Base-by-base conservation (phyloP, 352 stramenopile species). In the Pythium rishiriense region DNA sequence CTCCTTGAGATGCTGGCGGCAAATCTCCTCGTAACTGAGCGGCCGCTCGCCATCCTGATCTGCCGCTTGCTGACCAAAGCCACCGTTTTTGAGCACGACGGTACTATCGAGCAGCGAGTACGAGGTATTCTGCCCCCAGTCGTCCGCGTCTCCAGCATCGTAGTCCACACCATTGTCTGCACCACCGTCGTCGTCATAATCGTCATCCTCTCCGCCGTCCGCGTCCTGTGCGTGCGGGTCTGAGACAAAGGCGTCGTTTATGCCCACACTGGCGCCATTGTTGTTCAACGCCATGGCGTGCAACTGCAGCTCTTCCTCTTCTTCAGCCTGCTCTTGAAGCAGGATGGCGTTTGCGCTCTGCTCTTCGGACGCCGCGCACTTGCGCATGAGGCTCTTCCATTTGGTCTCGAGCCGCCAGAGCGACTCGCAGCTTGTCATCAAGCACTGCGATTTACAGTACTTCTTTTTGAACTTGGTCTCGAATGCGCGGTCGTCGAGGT, bases 11-110 rank as follows among this genome's bases (percentile, higher is more conserved):
- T 93, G 84, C 58, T 91, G 78, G 28, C 80, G 78, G 39, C 84
- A 91, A 31, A 92, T 81, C 43, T 90, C 81, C 42, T 92, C 81
- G 53, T 92, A 92, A 12, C 66, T 87, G 10, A 84, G 62, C 10
- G 74, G 66, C 0, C 65, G 66, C 28, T 76, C 71, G 8, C 64
- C 56, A 45, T 59, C 35, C 37, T 53, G 35, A 42, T 47, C 21
- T 11, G 7, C 8, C 15, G 45, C 24, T 45, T 17, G 29, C 22
- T 43, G 62, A 3, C 57, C 54, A 39, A 64, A 46, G 17, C 62
- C 64, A 19, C 68, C 52, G 41, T 67, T 60, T 35, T 72, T 74
- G 37, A 65, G 58, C 15, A 51, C 25, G 15, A 42, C 49, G 1
- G 43, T 24, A 17, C 39, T 58, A 22, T 67, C 65, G 28, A 71